phyloP scores from a whole-genome alignment of 768 basidiomycete species.

The Cubamyces lactineus region DNA sequence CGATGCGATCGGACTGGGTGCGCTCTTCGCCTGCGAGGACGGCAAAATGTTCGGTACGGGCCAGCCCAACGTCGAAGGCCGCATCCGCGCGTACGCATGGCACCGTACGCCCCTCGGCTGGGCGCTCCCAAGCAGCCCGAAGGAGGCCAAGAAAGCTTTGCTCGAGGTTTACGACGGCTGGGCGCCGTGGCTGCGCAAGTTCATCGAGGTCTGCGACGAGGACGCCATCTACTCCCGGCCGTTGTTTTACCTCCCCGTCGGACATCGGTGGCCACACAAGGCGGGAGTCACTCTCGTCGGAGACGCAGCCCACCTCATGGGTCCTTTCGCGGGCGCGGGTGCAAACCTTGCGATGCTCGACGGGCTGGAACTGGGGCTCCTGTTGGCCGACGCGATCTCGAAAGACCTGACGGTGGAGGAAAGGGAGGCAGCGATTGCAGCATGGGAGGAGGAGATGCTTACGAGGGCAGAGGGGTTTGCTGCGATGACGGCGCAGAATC shows the following conservation, averaged over 20 bases:
- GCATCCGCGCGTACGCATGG: slow-evolving; percentile 10
- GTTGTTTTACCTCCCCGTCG: slow-evolving; percentile 4
- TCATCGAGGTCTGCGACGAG: slow-evolving; percentile 10
- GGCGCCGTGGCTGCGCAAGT: slow-evolving; percentile 12
- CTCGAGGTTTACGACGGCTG: slow-evolving; percentile 5
- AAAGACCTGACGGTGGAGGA: neutral
- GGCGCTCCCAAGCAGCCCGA: neutral
- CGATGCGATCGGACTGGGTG: slow-evolving; percentile 6
- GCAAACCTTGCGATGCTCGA: slow-evolving; percentile 1
- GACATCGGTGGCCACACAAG: neutral
- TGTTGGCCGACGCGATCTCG: neutral
- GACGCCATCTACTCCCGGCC: neutral
- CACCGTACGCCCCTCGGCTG: slow-evolving; percentile 7
- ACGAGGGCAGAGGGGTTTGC: neutral
- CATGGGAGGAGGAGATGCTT: neutral
- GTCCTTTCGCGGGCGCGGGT: neutral
- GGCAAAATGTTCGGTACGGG: slow-evolving; percentile 2
- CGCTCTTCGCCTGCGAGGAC: neutral
- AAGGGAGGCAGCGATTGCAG: neutral
- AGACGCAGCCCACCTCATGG: slow-evolving; percentile 1
- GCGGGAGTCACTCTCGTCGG: neutral
- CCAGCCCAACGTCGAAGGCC: slow-evolving; percentile 11
- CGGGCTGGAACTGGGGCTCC: slow-evolving; percentile 1
- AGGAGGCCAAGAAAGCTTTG: neutral
- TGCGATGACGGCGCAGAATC: neutral